phyloP scores from a whole-genome alignment of 768 basidiomycete genomes.

The Mycena polygramma region DNA sequence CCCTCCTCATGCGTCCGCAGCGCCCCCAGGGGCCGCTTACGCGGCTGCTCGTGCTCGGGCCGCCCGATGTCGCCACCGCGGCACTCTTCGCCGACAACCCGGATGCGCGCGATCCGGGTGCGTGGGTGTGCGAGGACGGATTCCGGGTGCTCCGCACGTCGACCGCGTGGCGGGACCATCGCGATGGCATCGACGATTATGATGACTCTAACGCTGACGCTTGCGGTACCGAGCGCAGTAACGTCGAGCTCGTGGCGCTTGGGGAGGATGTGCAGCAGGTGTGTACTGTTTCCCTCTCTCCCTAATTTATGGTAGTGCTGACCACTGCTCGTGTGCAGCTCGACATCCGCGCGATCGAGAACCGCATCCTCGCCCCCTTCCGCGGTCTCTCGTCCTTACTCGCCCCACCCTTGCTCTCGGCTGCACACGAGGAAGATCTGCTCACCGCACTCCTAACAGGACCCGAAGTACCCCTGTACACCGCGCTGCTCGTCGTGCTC shows the following conservation, averaged over 20 bases:
- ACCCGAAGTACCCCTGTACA: slow-evolving; percentile 22
- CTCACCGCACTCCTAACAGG: slow-evolving; percentile 6
- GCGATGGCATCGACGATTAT: background rate
- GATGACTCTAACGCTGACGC: background rate
- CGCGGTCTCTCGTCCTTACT: slow-evolving; percentile 10
- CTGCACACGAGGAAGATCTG: slow-evolving; percentile 8
- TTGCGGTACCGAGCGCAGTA: background rate
- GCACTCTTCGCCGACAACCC: slow-evolving; percentile 7
- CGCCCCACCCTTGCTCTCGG: slow-evolving; percentile 7
- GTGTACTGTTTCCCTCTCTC: background rate
- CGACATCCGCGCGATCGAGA: background rate
- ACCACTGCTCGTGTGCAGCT: slow-evolving; percentile 5
- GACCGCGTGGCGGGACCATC: background rate
- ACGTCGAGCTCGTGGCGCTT: slow-evolving; percentile 24
- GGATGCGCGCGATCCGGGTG: slow-evolving; percentile 12
- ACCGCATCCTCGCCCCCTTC: slow-evolving; percentile 24
- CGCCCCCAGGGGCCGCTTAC: background rate
- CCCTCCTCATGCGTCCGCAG: slow-evolving; percentile 7
- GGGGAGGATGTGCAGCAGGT: slow-evolving; percentile 14
- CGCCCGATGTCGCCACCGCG: background rate
- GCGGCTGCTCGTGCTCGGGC: slow-evolving; percentile 18
- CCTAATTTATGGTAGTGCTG: background rate
- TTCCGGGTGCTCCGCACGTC: slow-evolving; percentile 4
- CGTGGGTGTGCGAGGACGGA: slow-evolving; percentile 6
- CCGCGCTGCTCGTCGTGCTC: slow-evolving; percentile 26